These are phyloP conservation scores for Pelagomonas calceolata DNA, from an alignment of 108 stramenopile species.

Conservation along the genomic window DNA sequence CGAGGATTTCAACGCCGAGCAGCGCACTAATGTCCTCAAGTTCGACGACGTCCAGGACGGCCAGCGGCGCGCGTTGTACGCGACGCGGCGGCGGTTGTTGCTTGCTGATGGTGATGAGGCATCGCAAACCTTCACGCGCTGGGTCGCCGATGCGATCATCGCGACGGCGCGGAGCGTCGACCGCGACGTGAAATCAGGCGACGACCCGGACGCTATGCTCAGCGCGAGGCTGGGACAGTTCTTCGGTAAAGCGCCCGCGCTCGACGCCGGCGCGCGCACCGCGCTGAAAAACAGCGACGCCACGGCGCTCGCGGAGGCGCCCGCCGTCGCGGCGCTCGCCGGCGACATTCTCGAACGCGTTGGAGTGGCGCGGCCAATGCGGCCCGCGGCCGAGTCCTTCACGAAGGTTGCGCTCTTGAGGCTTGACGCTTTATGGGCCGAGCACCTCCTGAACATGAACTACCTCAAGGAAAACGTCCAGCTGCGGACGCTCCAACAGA, in stretches of 20 bases:
- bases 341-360: conserved; percentile 50
- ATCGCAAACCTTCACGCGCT: conserved; percentile 42
- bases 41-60: conserved; percentile 71
- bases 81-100: conserved; percentile 45
- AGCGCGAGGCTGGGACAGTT: conserved; percentile 60
- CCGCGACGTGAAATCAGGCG: conserved; percentile 35
- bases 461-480: conserved; percentile 68
- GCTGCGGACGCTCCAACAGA: conserved; percentile 57
- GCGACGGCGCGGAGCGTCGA: conserved; percentile 68
- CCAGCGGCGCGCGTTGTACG: conserved; percentile 62
- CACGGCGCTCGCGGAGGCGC: conserved; percentile 25
- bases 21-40: conserved; percentile 62
- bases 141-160: conserved; percentile 49
- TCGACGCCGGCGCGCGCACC: conserved; percentile 37
- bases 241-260: conserved; percentile 53
- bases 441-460: conserved; percentile 73
- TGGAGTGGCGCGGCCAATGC: conserved; percentile 41
- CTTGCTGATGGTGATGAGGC: conserved; percentile 49
- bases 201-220: conserved; percentile 55
- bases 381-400: conserved; percentile 62
- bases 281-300: conserved; percentile 44
- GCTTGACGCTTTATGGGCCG: conserved; percentile 79
- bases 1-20: conserved; percentile 71
- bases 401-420: conserved; percentile 71
- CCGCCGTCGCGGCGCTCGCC: conserved; percentile 48